Conservation (phyloP, 352 stramenopile genomes). For the Phytophthora brassicae region DNA sequence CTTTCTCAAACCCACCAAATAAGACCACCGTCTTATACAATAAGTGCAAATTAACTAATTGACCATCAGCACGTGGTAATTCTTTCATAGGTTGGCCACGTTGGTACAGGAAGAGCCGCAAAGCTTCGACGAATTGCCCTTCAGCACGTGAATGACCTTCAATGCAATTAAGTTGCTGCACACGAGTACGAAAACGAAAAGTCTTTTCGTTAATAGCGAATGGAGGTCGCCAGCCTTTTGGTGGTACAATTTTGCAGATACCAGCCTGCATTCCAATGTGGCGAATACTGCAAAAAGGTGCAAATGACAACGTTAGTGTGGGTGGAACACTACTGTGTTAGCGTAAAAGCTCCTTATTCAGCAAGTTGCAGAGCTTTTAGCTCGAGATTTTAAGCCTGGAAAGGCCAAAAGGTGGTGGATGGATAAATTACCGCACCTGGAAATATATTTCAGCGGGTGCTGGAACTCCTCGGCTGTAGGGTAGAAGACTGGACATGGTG, state of each 20-base stretch:
- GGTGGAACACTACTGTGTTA: too few relatives aligned
- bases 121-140: conserved; percentile 76
- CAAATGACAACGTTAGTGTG: too few relatives aligned
- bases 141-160: conserved; percentile 79
- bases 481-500: conserved; percentile 84
- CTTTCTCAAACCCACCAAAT: conserved; percentile 52
- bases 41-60: conserved; percentile 68
- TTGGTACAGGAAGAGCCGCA: conserved; percentile 84
- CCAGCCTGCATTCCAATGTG: conserved; percentile 92
- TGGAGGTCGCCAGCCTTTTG: conserved; percentile 91
- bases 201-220: conserved; percentile 87
- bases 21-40: conserved; percentile 69
- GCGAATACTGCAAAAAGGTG: conserved; percentile 59
- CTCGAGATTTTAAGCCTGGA: conserved; percentile 5
- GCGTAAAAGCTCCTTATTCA: not conserved
- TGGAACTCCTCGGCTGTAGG: conserved; percentile 87
- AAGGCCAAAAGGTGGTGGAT: conserved; percentile 5
- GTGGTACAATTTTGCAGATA: conserved; percentile 99
- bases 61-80: conserved; percentile 66
- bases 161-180: conserved; percentile 95
- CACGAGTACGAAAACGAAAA: conserved; percentile 93
- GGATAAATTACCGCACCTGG: conserved; percentile 75
- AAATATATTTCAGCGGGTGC: conserved; percentile 93
- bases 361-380: not conserved
- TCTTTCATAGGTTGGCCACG: conserved; percentile 78